Conservation (phyloP, 2,329 filamentous ascomycete species). For the Penicillium vulpinum region DNA sequence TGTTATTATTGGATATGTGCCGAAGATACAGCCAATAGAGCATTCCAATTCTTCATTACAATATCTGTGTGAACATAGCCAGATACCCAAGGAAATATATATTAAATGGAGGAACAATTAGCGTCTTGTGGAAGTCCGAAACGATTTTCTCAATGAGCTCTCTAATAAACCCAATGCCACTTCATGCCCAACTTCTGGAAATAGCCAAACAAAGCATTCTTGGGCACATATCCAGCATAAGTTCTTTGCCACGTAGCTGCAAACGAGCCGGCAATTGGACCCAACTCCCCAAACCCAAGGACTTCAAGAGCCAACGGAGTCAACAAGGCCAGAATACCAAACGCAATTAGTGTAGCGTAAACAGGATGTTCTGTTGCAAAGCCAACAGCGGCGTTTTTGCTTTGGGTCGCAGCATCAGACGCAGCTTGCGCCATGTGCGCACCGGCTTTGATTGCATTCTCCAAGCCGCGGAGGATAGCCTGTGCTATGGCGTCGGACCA, state of each 20-base stretch:
- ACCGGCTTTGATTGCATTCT: neutral
- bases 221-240: conserved; percentile 26
- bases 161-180: conserved; percentile 14
- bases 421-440: neutral
- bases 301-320: conserved; percentile 28
- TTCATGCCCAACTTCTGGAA: conserved; percentile 48
- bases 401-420: neutral
- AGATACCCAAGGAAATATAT: no score
- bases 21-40: no score
- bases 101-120: no score
- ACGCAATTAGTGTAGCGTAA: neutral
- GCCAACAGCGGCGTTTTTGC: neutral
- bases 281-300: conserved; percentile 29
- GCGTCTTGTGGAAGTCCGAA: no score
- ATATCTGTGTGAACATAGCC: no score
- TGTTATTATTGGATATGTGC: no score
- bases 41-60: no score
- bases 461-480: neutral
- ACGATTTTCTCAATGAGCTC: no score
- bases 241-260: conserved; percentile 43
- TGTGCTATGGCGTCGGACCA: conserved; percentile 1
- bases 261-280: conserved; percentile 34
- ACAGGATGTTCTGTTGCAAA: neutral
- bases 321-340: conserved; percentile 23
- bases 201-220: conserved; percentile 44